These are phyloP conservation scores for Ambrosia artemisiifolia DNA, from an alignment of 129 eudicot genomes.

Conservation along the genomic window DNA sequence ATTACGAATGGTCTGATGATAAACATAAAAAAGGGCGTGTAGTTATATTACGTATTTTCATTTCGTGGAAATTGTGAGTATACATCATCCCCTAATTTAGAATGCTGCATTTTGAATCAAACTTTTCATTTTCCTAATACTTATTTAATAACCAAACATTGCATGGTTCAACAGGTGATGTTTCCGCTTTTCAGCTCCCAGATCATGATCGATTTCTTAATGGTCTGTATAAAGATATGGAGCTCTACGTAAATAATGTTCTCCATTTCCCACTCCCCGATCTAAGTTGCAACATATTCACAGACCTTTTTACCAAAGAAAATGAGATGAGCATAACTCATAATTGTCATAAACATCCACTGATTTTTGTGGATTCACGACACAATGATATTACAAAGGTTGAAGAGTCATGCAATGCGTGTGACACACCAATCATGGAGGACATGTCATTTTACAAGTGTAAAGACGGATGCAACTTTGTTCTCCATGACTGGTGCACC, in stretches of 20 bases:
- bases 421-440: not conserved
- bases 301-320: not conserved
- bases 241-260: not conserved
- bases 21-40: too few species aligned
- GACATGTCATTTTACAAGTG: slow-evolving; percentile 9
- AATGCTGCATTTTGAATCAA: too few species aligned
- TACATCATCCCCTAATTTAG: too few species aligned
- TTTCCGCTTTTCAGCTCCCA: too few species aligned
- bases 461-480: not conserved
- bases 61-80: too few species aligned
- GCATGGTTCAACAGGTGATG: too few species aligned
- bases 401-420: slow-evolving; percentile 13
- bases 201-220: too few species aligned
- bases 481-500: slow-evolving; percentile 10
- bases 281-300: not conserved
- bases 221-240: not conserved
- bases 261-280: not conserved
- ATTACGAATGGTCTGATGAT: too few species aligned
- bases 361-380: not conserved
- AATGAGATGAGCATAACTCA: not conserved
- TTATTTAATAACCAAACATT: not conserved
- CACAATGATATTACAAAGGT: not conserved
- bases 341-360: slow-evolving; percentile 19
- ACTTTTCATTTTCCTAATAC: not conserved
- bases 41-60: too few species aligned